Base-by-base conservation (phyloP, 2,329 filamentous ascomycete species). In the Beauveria medogensis region DNA sequence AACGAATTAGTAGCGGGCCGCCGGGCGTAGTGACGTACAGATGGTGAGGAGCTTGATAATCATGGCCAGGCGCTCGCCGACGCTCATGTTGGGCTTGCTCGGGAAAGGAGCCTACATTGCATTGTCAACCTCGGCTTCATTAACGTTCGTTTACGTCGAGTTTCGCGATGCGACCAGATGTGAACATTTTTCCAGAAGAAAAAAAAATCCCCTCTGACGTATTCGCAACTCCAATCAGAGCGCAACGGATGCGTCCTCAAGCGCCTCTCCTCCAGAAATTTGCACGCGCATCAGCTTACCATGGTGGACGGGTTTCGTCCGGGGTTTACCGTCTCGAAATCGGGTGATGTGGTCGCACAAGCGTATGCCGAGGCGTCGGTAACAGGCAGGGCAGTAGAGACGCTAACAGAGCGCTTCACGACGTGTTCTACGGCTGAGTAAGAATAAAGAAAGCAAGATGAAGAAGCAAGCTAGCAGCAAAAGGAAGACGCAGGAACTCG, bases 21-120 rank as follows among this genome's bases (percentile, higher is more conserved):
- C 9, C 24, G 22, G n/a, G n/a, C 9, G 28, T 18, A 55, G 34
- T 34, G 18, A 62, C 53, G 18, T 61, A 63, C 67, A 46, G 50
- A 68, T 62, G 59, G 58, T 62, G 34, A 65, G 34, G 5, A 64
- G 20, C 22, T 65, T 63, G 16, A 62, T 28, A 2, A 61, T 20
- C 48, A 69, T 22, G 18, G 52, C 51, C 14, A 64, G 22, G 20
- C 59, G 64, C 57, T 69, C 67, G 14, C 61, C 40, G 28, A 64
- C 43, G 16, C 65, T 67, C 26, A 69, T 62, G 24, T 60, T 58
- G n/a, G 66, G 67, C 44, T 65, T 67, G 54, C 60, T 51, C 24
- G 60, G 58, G 44, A 44, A 53, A 53, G 7, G 20, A 34, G 55
- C 59, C 62, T 60, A 43, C 30, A 50, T 44, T 43, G 56, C 37